phyloP scores from a whole-genome alignment of 345 rosid species.

The Arabidopsis arenosa region DNA sequence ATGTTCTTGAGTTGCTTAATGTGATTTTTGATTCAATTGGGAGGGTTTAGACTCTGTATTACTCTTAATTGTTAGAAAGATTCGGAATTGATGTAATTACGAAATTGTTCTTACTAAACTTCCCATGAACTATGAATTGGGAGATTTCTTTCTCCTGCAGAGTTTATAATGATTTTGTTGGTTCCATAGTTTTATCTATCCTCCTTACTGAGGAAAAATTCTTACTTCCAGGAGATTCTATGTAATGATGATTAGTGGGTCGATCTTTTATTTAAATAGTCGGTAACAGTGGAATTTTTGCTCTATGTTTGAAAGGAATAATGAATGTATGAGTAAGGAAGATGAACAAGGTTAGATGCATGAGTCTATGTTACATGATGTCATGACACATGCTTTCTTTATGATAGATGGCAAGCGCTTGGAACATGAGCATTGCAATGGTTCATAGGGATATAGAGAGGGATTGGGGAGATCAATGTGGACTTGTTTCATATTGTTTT shows the following conservation, averaged over 20 bases:
- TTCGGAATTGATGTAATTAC: background rate
- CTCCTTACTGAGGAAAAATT: background rate
- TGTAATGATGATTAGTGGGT: background rate
- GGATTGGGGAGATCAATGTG: conserved; percentile 87
- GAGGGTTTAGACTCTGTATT: background rate
- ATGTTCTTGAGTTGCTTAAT: background rate
- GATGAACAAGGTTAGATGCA: conserved; percentile 62
- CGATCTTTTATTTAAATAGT: background rate
- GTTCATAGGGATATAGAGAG: conserved; percentile 89
- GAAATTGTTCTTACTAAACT: background rate
- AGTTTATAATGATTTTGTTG: background rate
- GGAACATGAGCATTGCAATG: conserved; percentile 95
- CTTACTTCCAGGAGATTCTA: background rate
- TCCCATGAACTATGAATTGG: background rate
- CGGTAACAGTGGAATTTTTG: background rate
- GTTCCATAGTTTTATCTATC: background rate
- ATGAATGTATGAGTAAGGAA: conserved; percentile 42
- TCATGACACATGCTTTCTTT: conserved; percentile 94
- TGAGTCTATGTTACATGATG: conserved; percentile 66
- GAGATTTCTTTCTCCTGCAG: background rate
- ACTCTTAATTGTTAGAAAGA: background rate
- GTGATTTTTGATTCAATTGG: conserved; percentile 13
- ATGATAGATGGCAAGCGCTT: conserved; percentile 98
- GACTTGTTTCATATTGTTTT: conserved; percentile 63
- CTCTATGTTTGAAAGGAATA: conserved; percentile 7